Percentiles rank a stretch among this genome's conserved stretches.
phyloP scores from a whole-genome alignment of 2,329 filamentous ascomycete genomes.

The Cercospora zeina region DNA sequence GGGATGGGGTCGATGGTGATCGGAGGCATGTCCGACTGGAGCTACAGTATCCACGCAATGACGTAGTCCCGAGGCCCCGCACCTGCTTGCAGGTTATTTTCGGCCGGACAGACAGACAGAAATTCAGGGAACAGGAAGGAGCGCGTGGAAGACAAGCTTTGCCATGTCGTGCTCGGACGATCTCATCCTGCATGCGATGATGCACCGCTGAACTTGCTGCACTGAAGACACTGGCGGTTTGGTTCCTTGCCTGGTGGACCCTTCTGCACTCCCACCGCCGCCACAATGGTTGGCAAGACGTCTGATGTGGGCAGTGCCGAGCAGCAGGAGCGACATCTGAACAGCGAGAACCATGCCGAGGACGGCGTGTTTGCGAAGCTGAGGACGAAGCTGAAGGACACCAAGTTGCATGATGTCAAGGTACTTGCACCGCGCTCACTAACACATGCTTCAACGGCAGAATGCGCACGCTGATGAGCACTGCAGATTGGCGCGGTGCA shows the following conservation, averaged over 20 bases:
- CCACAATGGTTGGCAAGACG: constrained; percentile 29
- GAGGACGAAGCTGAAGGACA: constrained; percentile 29
- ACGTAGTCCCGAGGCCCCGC: background rate
- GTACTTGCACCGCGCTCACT: no score
- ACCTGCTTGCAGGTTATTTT: constrained; percentile 10
- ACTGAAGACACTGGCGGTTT: background rate
- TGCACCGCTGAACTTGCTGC: constrained; percentile 1
- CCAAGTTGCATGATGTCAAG: constrained; percentile 31
- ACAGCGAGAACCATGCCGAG: constrained; percentile 21
- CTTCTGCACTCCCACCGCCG: background rate
- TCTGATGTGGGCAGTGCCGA: constrained; percentile 27
- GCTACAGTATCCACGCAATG: no score
- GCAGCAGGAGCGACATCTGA: constrained; percentile 23
- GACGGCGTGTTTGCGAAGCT: constrained; percentile 21
- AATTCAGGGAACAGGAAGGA: constrained; percentile 12
- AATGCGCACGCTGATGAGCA: background rate
- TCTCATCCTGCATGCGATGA: constrained; percentile 12
- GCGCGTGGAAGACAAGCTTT: constrained; percentile 9
- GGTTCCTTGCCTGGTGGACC: background rate
- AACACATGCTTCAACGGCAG: background rate
- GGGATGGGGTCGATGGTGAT: constrained; percentile 34
- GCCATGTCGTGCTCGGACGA: constrained; percentile 7
- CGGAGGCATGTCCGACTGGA: background rate
- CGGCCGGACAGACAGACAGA: background rate
- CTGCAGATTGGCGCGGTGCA: constrained; percentile 56